phyloP scores from a whole-genome alignment of 148 eudicot species.

The Amaranthus hypochondriacus region DNA sequence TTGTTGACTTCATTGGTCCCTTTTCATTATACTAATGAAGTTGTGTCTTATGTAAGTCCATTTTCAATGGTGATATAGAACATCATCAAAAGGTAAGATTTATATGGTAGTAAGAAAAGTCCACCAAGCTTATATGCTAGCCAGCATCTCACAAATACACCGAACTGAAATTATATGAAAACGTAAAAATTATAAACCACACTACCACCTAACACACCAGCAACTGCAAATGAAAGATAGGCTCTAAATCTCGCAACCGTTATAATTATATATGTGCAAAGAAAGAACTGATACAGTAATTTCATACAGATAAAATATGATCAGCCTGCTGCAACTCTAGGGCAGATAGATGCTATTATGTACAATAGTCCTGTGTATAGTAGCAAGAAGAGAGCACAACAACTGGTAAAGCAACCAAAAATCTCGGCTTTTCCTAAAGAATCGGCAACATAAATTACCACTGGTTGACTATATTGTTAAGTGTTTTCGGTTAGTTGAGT shows the following conservation, averaged over 20 bases:
- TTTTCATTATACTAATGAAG: no score
- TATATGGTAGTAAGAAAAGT: no score
- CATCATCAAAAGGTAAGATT: no score
- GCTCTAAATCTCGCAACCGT: not conserved
- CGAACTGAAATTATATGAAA: no score
- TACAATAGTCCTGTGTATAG: slow-evolving; percentile 11
- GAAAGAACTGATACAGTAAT: not conserved
- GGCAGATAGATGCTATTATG: slow-evolving; percentile 8
- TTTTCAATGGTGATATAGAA: no score
- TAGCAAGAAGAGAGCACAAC: not conserved
- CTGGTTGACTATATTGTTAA: slow-evolving; percentile 6
- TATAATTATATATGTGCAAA: not conserved
- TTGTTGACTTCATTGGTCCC: no score
- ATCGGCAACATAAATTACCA: not conserved
- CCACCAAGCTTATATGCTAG: no score
- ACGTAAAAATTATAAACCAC: no score
- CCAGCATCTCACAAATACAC: no score
- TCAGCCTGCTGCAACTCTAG: slow-evolving; percentile 14
- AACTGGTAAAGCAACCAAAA: slow-evolving; percentile 3
- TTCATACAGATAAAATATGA: slow-evolving; percentile 8
- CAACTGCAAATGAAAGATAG: not conserved
- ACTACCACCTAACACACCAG: not conserved
- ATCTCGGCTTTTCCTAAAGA: slow-evolving; percentile 8
- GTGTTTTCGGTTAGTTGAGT: not conserved
- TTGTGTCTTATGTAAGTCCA: no score